Percentiles rank a stretch among this genome's conserved stretches.
Evolutionary conservation across 371 early-diverging fungal genomes (phyloP).

Genomic region (Lichtheimia ramosa): DNA sequence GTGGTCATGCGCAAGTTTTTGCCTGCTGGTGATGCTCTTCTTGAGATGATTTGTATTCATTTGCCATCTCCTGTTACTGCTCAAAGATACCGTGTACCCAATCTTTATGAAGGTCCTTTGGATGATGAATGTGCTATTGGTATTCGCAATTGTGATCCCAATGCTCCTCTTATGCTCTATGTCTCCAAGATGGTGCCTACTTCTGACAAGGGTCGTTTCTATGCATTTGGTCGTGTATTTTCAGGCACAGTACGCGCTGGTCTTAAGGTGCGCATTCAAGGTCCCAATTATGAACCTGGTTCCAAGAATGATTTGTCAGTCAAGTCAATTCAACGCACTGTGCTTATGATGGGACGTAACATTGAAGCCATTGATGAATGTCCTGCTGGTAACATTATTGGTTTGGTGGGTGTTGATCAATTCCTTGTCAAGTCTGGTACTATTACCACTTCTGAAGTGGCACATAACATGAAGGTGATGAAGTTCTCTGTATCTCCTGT

Average conservation of each 20-base stretch:
- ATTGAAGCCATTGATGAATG: conserved; percentile 98
- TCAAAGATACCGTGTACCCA: conserved; percentile 92
- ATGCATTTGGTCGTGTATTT: conserved; percentile 99
- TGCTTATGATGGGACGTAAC: conserved; percentile 99
- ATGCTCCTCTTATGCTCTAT: conserved; percentile 98
- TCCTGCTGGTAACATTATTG: conserved; percentile 99
- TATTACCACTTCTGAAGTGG: conserved; percentile 89
- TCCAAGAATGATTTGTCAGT: conserved; percentile 91
- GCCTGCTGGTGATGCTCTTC: conserved; percentile 96
- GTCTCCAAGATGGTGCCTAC: conserved; percentile 99
- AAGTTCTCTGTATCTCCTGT: conserved; percentile 99
- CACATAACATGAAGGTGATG: conserved; percentile 99
- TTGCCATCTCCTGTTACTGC: conserved; percentile 95
- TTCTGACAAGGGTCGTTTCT: conserved; percentile 98
- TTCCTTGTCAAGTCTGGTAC: conserved; percentile 99
- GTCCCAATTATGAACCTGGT: conserved; percentile 95
- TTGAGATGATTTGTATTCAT: conserved; percentile 99
- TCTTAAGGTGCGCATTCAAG: conserved; percentile 99
- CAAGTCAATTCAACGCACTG: conserved; percentile 96
- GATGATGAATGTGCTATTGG: conserved; percentile 94
- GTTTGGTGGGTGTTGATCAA: conserved; percentile 99
- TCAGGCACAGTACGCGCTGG: conserved; percentile 97
- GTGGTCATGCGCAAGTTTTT: conserved; percentile 98
- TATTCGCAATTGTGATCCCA: conserved; percentile 88
- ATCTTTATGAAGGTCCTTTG: conserved; percentile 95